Base-by-base conservation (phyloP, 495 filamentous ascomycete species). In the Neohortaea acidophila region DNA sequence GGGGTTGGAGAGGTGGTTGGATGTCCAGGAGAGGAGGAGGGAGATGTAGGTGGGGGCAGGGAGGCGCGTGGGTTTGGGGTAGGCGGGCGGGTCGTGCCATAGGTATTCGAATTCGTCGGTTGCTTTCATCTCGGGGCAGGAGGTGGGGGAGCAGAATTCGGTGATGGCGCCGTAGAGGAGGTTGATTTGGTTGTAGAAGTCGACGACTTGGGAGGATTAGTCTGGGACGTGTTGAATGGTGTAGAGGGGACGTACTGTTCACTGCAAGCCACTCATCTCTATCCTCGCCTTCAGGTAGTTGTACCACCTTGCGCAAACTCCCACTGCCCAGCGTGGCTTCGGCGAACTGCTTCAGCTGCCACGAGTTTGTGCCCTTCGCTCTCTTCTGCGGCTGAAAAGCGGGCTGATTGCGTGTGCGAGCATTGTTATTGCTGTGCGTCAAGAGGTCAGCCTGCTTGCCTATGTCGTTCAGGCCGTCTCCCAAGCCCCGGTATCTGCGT, bases 141-240 rank as follows among this genome's bases (percentile, higher is more conserved):
- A 82, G 49, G 82, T 80, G 19, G 89, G 89, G 18, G 89, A 96
- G 65, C 89, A 97, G 62, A 96, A 97, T 53, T 97, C 89, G 38
- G 89, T 97, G 56, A 97, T 94, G 39, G 89, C 86, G 43, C 89
- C 89, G 59, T 97, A 97, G 38, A 97, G 79, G 19, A 97, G 75
- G 63, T 97, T 97, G 59, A 96, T 89, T 59, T 97, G 89, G 63
- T 96, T 97, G 73, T 96, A 97, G 62, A 97, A 97, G 59, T 97
- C 89, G 63, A 97, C 89, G 54, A 97, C 87, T 93, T n/a, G n/a
- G n/a, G n/a, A n/a, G 23, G 18, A 29, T 14, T 10, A 29, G 33
- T 6, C 14, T 34, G 3, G 32, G 22, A 38, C 21, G n/a, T 33
- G n/a, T 14, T 18, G 15, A 17, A 21, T 19, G 32, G 15, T 7